Percentiles rank a stretch among this genome's conserved stretches.
Evolutionary conservation across 805 yeast genomes (phyloP).

Genomic region (Wickerhamomyces ciferrii): DNA sequence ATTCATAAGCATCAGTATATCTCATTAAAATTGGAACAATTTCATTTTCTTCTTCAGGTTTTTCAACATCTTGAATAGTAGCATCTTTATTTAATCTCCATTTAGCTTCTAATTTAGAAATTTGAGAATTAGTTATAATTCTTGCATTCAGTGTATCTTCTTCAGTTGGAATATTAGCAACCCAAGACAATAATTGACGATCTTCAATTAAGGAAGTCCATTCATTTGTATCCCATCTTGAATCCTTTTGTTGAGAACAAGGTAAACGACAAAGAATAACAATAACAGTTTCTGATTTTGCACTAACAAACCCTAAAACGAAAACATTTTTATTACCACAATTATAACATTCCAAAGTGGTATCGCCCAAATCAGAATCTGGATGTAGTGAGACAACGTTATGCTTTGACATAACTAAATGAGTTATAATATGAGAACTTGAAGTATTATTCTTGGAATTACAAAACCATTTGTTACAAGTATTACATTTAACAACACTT

Average conservation of each 20-base stretch:
- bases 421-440: constrained; percentile 82
- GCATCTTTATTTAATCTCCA: constrained; percentile 76
- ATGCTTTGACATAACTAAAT: constrained; percentile 77
- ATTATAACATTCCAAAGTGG: constrained; percentile 81
- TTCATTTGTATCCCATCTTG: constrained; percentile 80
- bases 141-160: constrained; percentile 54
- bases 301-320: constrained; percentile 79
- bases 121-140: constrained; percentile 56
- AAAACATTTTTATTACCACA: constrained; percentile 84
- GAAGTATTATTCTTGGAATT: constrained; percentile 56
- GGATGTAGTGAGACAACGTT: constrained; percentile 69
- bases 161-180: constrained; percentile 65
- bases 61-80: constrained; percentile 60
- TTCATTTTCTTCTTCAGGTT: constrained; percentile 49
- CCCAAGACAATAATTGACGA: constrained; percentile 75
- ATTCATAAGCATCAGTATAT: constrained; percentile 78
- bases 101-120: constrained; percentile 67
- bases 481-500: constrained; percentile 69
- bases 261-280: constrained; percentile 86
- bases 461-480: constrained; percentile 87
- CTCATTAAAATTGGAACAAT: constrained; percentile 69
- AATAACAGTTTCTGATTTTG: constrained; percentile 80
- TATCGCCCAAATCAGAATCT: constrained; percentile 82
- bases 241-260: constrained; percentile 71
- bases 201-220: constrained; percentile 88